Percentiles rank a stretch among this genome's conserved stretches.
phyloP scores from a whole-genome alignment of 257 asterid genomes.

The Solanum pinnatisectum region DNA sequence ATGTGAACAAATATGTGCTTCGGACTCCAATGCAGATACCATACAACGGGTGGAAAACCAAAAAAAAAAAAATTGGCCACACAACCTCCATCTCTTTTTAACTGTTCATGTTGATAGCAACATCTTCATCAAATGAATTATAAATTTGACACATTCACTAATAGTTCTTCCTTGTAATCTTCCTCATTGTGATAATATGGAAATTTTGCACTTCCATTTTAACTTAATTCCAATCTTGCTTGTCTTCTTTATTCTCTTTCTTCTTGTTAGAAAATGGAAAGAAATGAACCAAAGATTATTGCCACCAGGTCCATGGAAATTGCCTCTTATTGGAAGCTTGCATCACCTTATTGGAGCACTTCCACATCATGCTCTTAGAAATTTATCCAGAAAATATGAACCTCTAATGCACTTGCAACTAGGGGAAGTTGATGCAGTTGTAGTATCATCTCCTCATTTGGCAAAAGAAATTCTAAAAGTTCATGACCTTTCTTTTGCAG shows the following conservation, averaged over 20 bases:
- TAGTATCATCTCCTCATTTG: slow-evolving; percentile 1
- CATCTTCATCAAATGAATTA: no score
- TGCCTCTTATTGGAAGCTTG: not conserved
- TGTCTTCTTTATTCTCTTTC: not conserved
- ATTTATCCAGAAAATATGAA: no score
- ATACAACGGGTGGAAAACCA: no score
- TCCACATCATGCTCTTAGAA: not conserved
- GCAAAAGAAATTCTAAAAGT: not conserved
- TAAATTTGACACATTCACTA: not conserved
- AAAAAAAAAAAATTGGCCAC: no score
- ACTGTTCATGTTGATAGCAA: not conserved
- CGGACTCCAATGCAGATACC: no score
- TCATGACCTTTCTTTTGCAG: slow-evolving; percentile 1
- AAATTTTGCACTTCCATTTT: not conserved
- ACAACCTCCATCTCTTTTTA: no score
- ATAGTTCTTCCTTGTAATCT: not conserved
- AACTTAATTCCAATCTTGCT: not conserved
- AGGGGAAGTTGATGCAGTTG: not conserved
- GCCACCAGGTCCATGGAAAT: slow-evolving; percentile 3
- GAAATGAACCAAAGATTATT: not conserved
- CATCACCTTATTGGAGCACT: not conserved
- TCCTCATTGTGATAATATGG: not conserved
- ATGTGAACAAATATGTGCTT: no score
- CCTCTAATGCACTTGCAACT: not conserved
- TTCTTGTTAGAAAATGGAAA: not conserved